phyloP scores from a whole-genome alignment of 306 rosid species.

The Aeschynomene evenia region DNA sequence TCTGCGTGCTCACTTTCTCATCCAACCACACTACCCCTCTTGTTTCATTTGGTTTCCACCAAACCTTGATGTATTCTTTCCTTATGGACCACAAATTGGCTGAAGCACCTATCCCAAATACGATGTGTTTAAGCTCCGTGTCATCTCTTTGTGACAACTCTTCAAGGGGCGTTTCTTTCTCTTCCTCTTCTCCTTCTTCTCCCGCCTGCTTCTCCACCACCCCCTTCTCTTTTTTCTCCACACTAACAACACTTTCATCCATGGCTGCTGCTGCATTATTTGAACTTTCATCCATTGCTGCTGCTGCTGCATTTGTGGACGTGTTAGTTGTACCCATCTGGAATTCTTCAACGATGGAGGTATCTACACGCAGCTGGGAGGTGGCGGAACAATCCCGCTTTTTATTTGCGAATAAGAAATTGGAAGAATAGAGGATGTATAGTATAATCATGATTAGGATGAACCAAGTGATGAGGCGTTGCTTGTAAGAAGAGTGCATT shows the following conservation, averaged over 20 bases:
- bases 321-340: constrained; percentile 31
- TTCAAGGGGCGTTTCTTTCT: constrained; percentile 7
- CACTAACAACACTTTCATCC: background rate
- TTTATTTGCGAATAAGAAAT: constrained; percentile 44
- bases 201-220: background rate
- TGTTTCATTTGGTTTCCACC: constrained; percentile 77
- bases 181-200: background rate
- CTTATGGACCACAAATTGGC: constrained; percentile 63
- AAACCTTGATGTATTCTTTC: constrained; percentile 72
- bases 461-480: constrained; percentile 50
- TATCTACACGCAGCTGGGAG: constrained; percentile 10
- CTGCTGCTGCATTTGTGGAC: background rate
- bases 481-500: constrained; percentile 26
- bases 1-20: constrained; percentile 26
- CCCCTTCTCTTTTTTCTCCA: background rate
- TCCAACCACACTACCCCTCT: constrained; percentile 90
- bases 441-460: constrained; percentile 40
- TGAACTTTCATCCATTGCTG: background rate
- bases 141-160: constrained; percentile 28
- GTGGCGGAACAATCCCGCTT: constrained; percentile 38
- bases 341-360: constrained; percentile 24
- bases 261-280: background rate
- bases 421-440: constrained; percentile 56
- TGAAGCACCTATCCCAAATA: constrained; percentile 83
- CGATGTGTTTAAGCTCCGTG: constrained; percentile 60